Base-by-base conservation (phyloP, 176 grass and related monocot genomes). In the Aegilops longissima region DNA sequence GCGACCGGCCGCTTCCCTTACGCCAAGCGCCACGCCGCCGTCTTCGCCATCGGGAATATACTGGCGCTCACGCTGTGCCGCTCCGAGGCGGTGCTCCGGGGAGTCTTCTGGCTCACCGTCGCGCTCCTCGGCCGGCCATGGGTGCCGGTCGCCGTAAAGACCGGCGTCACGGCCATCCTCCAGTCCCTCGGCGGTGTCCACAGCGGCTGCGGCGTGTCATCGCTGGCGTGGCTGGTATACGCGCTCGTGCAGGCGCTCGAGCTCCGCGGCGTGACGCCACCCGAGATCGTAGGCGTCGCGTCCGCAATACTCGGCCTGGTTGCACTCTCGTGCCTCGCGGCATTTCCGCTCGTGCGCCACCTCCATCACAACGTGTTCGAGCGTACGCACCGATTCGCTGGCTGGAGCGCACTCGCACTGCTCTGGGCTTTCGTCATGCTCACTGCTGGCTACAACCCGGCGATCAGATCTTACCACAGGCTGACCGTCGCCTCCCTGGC, bases 351-450 rank as follows among this genome's bases (percentile, higher is more conserved):
- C 25, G 42, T 95, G 44, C 91, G 93, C 72, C 93, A 93, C 89
- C 86, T 93, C 47, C 93, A 95, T 78, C 93, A 95, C 78, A 95
- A 95, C 91, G 89, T 91, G 42, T 95, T 95, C 70, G 94, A 95
- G 79, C 83, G 89, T 71, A 90, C 94, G 33, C 94, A 95, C 84
- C 91, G 94, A 16, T 93, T 93, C 58, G 91, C 94, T 23, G 94
- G 94, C 4, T 95, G 91, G 94, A 27, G n/a, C 20, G 91, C 91
- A 3, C 94, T 93, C 31, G 89, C 68, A 1, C 84, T 95, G 27
- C 83, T 93, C 62, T 95, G 94, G 94, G 89, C 23, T 21, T 95
- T 90, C 54, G 85, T 91, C 80, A 44, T 95, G 27, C 87, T 95
- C 30, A 87, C 91, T 0, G 75, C 73, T 11, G 84, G 89, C 66